Conservation (phyloP, 331 rosid genomes). For the Malus hybrid region DNA sequence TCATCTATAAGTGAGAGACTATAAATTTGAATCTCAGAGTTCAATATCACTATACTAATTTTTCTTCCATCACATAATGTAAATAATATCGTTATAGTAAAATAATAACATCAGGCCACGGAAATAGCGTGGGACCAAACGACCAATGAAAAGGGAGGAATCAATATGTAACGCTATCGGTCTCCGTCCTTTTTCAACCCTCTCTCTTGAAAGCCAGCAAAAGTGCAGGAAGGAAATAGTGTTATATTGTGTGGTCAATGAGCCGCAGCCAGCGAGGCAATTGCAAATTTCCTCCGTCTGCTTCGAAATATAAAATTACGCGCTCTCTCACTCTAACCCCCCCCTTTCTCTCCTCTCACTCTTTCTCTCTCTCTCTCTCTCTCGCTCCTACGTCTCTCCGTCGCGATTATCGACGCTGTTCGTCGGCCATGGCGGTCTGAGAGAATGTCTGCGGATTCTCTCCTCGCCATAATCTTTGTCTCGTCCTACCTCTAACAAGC, state of each 20-base stretch:
- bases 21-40: too few species aligned
- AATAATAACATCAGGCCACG: too few species aligned
- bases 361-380: not conserved
- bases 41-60: too few species aligned
- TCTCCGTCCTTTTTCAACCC: constrained; percentile 1
- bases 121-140: too few species aligned
- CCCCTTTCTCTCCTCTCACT: not conserved
- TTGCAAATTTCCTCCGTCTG: not conserved
- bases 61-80: too few species aligned
- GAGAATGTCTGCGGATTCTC: not conserved
- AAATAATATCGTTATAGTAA: too few species aligned
- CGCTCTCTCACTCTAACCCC: constrained; percentile 12
- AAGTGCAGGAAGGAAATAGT: not conserved
- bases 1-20: too few species aligned
- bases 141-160: too few species aligned
- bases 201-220: not conserved
- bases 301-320: constrained; percentile 31
- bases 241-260: constrained; percentile 26
- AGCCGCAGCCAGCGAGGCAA: not conserved
- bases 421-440: constrained; percentile 25
- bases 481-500: not conserved
- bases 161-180: not conserved
- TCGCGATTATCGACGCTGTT: not conserved
- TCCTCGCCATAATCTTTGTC: not conserved
- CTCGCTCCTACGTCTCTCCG: not conserved